Percentiles rank a stretch among this genome's conserved stretches.
Evolutionary conservation across 495 filamentous ascomycete genomes (phyloP).

Genomic region (Penicillium ochrochloron): DNA sequence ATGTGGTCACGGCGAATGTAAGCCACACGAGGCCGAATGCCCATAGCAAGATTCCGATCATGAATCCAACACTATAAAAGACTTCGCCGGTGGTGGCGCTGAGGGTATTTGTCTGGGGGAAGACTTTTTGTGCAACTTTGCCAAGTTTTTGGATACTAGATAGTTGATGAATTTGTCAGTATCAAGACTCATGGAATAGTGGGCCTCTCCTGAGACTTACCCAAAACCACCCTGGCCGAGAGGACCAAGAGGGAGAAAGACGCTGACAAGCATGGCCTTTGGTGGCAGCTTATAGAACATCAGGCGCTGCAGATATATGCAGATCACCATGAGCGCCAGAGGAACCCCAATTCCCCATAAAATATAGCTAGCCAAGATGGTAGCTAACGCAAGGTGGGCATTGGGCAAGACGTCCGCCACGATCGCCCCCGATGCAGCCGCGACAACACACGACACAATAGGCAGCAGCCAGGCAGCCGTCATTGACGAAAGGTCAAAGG

Average conservation of each 20-base stretch:
- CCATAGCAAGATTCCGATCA: constrained; percentile 46
- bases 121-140: constrained; percentile 30
- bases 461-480: constrained; percentile 60
- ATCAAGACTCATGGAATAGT: neutral
- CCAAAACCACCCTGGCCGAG: constrained; percentile 47
- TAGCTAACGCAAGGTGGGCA: constrained; percentile 48
- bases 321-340: constrained; percentile 50
- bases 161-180: neutral
- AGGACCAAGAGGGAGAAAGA: constrained; percentile 59
- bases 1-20: constrained; percentile 44
- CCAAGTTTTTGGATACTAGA: constrained; percentile 42
- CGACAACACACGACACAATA: constrained; percentile 54
- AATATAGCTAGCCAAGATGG: constrained; percentile 53
- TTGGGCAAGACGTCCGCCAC: constrained; percentile 51
- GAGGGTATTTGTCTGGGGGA: constrained; percentile 26
- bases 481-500: constrained; percentile 35
- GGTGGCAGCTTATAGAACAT: constrained; percentile 52
- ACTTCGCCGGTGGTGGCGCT: constrained; percentile 32
- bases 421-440: constrained; percentile 51
- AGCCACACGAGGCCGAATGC: constrained; percentile 48
- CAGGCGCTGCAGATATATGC: constrained; percentile 59
- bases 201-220: constrained; percentile 26
- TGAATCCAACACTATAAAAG: constrained; percentile 43
- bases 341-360: constrained; percentile 58
- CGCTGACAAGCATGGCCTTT: constrained; percentile 54